These are phyloP conservation scores for Nothophoma quercina DNA, from an alignment of 2,329 filamentous ascomycete species.

Conservation along the genomic window DNA sequence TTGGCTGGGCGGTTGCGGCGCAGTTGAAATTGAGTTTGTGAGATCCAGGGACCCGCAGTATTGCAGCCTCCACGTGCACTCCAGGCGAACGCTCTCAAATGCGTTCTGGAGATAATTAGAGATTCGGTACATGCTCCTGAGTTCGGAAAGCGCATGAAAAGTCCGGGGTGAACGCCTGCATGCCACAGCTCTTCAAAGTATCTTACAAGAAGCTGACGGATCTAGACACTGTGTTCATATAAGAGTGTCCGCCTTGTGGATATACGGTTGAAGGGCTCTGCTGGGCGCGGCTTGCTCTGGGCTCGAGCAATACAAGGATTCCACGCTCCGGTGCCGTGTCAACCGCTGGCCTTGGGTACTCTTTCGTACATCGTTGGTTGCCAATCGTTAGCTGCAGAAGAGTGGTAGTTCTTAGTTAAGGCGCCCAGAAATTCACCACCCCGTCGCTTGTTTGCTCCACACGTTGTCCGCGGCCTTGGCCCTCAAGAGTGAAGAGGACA, in stretches of 20 bases:
- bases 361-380: neutral
- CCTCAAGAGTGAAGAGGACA: neutral
- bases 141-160: neutral
- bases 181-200: neutral
- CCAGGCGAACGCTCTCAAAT: neutral
- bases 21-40: neutral
- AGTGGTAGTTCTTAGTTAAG: neutral
- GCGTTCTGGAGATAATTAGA: neutral
- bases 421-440: neutral
- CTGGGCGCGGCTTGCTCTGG: conserved; percentile 5
- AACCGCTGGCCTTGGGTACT: conserved; percentile 5
- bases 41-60: neutral
- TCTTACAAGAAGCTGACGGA: neutral
- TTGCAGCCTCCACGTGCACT: neutral
- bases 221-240: conserved; percentile 9
- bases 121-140: neutral
- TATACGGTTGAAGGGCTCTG: neutral
- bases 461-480: conserved; percentile 3
- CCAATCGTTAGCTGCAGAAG: conserved; percentile 16
- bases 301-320: conserved; percentile 13
- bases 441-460: neutral
- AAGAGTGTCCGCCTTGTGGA: neutral
- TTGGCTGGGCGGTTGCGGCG: neutral
- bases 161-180: neutral
- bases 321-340: conserved; percentile 9